Conservation (phyloP, 768 basidiomycete genomes). For the Exidia glandulosa region DNA sequence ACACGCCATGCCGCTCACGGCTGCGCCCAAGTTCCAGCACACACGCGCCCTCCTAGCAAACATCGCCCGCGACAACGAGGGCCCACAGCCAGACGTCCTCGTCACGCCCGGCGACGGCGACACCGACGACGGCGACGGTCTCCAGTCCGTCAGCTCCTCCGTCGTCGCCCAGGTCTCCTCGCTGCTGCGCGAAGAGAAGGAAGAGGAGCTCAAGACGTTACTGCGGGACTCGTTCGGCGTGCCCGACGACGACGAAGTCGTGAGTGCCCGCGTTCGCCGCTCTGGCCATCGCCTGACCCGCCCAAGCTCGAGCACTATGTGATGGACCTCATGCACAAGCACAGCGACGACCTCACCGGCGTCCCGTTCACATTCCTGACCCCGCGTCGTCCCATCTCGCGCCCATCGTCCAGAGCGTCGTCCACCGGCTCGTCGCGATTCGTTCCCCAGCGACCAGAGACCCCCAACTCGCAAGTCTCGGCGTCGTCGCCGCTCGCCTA, state of each 20-base stretch:
- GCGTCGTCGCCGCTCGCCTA: slow-evolving; percentile 68
- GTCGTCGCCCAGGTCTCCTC: slow-evolving; percentile 63
- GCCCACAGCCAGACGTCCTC: slow-evolving; percentile 26
- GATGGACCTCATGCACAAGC: slow-evolving; percentile 92
- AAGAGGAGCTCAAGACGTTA: slow-evolving; percentile 71
- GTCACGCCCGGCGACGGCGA: slow-evolving; percentile 48
- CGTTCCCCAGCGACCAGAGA: slow-evolving; percentile 57
- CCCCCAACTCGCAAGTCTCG: slow-evolving; percentile 46
- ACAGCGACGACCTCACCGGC: slow-evolving; percentile 73
- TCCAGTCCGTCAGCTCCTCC: slow-evolving; percentile 40
- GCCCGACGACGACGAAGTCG: slow-evolving; percentile 47
- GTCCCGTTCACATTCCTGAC: slow-evolving; percentile 78
- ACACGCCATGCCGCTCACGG: neutral
- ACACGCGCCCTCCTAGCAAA: slow-evolving; percentile 70
- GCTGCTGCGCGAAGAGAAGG: slow-evolving; percentile 70
- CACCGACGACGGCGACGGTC: slow-evolving; percentile 28
- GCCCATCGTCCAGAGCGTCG: slow-evolving; percentile 72
- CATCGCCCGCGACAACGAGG: slow-evolving; percentile 63
- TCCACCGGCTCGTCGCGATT: slow-evolving; percentile 53
- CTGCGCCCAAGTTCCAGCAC: slow-evolving; percentile 51
- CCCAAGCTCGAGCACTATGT: slow-evolving; percentile 74
- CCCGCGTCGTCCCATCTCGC: slow-evolving; percentile 65
- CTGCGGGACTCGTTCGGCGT: slow-evolving; percentile 61
- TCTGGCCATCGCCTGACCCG: slow-evolving; percentile 3
- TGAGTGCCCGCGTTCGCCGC: slow-evolving; percentile 23